Evolutionary conservation across 805 yeast genomes (phyloP).

Genomic region (Candida coquimbonensis): DNA sequence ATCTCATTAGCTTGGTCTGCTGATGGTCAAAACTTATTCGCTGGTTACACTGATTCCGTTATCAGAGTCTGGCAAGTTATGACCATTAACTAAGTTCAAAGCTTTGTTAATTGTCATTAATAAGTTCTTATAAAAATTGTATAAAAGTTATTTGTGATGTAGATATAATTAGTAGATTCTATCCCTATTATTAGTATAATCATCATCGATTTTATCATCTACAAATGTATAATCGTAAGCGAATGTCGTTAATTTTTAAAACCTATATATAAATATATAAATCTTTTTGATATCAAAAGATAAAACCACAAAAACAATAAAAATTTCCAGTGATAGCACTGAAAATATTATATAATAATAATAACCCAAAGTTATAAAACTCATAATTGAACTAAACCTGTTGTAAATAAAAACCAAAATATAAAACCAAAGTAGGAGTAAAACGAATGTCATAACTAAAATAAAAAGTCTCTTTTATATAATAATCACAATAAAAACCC

Average conservation of each 20-base stretch:
- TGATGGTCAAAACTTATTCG: conserved; percentile 98
- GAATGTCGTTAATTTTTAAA: not conserved
- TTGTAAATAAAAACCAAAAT: too few relatives aligned
- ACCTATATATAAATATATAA: not conserved
- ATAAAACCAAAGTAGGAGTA: too few relatives aligned
- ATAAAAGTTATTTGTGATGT: conserved; percentile 1
- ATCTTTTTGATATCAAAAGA: too few relatives aligned
- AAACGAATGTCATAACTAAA: too few relatives aligned
- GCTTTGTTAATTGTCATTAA: conserved; percentile 6
- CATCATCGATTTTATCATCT: not conserved
- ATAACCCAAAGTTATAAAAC: too few relatives aligned
- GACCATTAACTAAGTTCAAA: conserved; percentile 42
- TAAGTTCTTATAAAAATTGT: conserved; percentile 1
- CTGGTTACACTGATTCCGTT: conserved; percentile 99
- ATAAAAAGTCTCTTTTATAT: too few relatives aligned
- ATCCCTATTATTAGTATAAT: too few relatives aligned
- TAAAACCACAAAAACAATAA: too few relatives aligned
- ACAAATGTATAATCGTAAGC: not conserved
- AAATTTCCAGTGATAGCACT: too few relatives aligned
- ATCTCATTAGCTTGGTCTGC: conserved; percentile 99
- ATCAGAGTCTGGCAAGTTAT: conserved; percentile 99
- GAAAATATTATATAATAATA: too few relatives aligned
- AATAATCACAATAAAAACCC: too few relatives aligned
- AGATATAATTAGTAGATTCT: not conserved
- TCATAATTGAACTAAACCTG: too few relatives aligned